Percentiles rank a stretch among this genome's conserved stretches.
phyloP scores from a whole-genome alignment of 768 basidiomycete genomes.

The Mrakia frigida region DNA sequence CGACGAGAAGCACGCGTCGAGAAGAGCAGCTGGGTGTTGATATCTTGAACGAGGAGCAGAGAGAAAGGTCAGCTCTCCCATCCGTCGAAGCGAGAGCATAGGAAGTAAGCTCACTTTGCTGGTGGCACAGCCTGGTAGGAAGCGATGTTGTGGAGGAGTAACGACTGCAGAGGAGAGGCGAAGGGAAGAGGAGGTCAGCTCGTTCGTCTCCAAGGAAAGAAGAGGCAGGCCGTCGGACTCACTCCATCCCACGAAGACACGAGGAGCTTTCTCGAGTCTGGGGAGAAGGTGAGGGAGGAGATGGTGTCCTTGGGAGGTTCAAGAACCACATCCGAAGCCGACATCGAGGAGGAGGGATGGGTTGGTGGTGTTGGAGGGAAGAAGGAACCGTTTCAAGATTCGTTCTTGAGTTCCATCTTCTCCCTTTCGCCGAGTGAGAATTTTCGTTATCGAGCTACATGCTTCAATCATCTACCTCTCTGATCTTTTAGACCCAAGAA shows the following conservation, averaged over 20 bases:
- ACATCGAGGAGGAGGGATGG: neutral
- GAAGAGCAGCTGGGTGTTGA: conserved; percentile 44
- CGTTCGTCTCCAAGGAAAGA: too few relatives aligned
- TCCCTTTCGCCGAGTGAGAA: too few relatives aligned
- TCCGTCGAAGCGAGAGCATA: neutral
- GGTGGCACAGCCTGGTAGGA: conserved; percentile 15
- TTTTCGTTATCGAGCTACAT: too few relatives aligned
- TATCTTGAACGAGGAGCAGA: neutral
- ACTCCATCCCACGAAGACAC: conserved; percentile 88
- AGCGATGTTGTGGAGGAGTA: conserved; percentile 12
- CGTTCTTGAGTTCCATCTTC: too few relatives aligned
- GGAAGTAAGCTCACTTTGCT: conserved; percentile 1
- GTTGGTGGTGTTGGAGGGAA: neutral
- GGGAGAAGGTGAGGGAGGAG: conserved; percentile 73
- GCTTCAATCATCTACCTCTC: too few relatives aligned
- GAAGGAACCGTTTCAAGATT: too few relatives aligned
- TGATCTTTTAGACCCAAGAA: too few relatives aligned
- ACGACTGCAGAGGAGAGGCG: neutral
- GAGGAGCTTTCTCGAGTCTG: conserved; percentile 71
- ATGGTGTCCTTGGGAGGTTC: conserved; percentile 75
- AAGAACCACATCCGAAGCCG: conserved; percentile 38
- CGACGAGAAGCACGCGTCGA: conserved; percentile 67
- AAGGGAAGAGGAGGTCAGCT: conserved; percentile 8
- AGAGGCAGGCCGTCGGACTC: conserved; percentile 35
- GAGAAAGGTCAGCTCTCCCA: neutral